Percentiles rank a stretch among this genome's conserved stretches.
phyloP scores from a whole-genome alignment of 345 rosid genomes.

The Brassica napus region DNA sequence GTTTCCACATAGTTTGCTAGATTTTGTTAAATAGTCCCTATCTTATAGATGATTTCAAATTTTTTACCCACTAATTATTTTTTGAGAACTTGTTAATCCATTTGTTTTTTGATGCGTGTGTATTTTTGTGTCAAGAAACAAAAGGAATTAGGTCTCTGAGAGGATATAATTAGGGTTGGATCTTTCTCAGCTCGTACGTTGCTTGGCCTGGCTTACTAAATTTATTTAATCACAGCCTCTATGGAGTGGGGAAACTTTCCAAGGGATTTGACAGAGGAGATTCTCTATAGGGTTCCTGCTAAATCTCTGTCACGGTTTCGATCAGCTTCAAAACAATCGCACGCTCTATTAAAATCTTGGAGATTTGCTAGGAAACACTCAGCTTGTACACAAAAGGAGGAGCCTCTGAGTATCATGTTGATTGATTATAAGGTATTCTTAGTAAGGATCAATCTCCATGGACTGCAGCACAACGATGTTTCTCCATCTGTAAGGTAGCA shows the following conservation, averaged over 20 bases:
- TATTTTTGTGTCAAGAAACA: too few species aligned
- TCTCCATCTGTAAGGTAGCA: background rate
- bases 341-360: background rate
- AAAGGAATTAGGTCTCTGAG: background rate
- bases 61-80: background rate
- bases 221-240: background rate
- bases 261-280: background rate
- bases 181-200: background rate
- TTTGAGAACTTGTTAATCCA: background rate
- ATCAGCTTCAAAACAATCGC: background rate
- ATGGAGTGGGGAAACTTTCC: background rate
- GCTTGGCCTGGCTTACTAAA: background rate
- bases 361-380: background rate
- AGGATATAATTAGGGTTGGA: background rate
- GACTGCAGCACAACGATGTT: background rate
- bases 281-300: background rate
- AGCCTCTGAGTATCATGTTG: background rate
- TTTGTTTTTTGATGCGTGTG: too few species aligned
- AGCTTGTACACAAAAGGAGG: background rate
- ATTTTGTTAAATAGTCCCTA: background rate
- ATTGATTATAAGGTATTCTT: background rate
- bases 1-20: background rate
- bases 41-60: background rate
- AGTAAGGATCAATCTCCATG: background rate
- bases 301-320: background rate